A percentile compares a stretch with the other conserved stretches of the same genome.
Evolutionary conservation across 768 basidiomycete species (phyloP).

Genomic region (Pleurotus tuoliensis): DNA sequence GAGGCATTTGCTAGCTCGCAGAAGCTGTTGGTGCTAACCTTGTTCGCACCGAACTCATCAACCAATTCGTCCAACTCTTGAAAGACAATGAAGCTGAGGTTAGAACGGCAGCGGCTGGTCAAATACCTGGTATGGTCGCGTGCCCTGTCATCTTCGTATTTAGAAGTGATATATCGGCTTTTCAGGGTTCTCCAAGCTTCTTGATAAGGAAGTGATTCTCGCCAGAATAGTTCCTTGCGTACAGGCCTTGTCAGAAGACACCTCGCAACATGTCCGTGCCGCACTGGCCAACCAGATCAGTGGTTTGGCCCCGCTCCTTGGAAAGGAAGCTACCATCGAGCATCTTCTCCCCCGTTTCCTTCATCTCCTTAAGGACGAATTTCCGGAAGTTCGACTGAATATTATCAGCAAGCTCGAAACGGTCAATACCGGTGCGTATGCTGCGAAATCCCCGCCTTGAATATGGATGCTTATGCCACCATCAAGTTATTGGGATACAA

Average conservation of each 20-base stretch:
- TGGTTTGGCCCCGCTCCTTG: slow-evolving; percentile 91
- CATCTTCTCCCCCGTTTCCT: slow-evolving; percentile 96
- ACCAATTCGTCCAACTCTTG: slow-evolving; percentile 87
- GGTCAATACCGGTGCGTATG: slow-evolving; percentile 76
- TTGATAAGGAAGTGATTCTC: slow-evolving; percentile 92
- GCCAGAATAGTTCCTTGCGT: slow-evolving; percentile 93
- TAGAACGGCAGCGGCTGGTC: slow-evolving; percentile 91
- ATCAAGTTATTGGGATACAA: slow-evolving; percentile 93
- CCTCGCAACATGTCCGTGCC: slow-evolving; percentile 95
- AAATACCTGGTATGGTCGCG: slow-evolving; percentile 79
- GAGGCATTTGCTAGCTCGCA: slow-evolving; percentile 57
- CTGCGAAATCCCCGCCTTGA: slow-evolving; percentile 8
- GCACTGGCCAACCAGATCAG: slow-evolving; percentile 95
- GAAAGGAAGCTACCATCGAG: slow-evolving; percentile 91
- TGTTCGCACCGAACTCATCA: slow-evolving; percentile 90
- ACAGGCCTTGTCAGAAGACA: slow-evolving; percentile 87
- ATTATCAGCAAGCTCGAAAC: slow-evolving; percentile 98
- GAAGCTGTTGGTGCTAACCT: slow-evolving; percentile 87
- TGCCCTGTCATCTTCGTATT: not conserved
- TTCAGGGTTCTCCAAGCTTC: slow-evolving; percentile 87
- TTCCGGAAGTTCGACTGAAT: slow-evolving; percentile 95
- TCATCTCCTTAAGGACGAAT: slow-evolving; percentile 95
- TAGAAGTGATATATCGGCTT: not conserved
- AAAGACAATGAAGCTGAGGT: slow-evolving; percentile 99
- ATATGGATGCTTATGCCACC: slow-evolving; percentile 11